Evolutionary conservation across 352 stramenopile genomes (phyloP).

Genomic region (Pythium chondricola): DNA sequence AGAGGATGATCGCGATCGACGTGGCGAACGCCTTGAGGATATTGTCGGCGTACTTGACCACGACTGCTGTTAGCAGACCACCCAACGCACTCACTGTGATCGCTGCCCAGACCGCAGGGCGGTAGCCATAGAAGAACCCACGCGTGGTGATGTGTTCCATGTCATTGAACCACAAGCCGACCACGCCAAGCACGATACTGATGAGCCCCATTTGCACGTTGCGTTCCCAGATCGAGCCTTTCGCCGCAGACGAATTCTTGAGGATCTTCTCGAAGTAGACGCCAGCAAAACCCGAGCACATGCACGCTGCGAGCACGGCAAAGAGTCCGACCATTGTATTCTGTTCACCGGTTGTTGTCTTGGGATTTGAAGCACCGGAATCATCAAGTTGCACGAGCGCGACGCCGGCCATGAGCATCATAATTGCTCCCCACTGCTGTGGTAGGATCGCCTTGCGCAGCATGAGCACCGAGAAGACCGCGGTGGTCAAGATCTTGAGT

Average conservation of each 20-base stretch:
- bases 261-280: conserved; percentile 88
- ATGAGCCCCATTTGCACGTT: conserved; percentile 83
- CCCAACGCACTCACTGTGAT: conserved; percentile 66
- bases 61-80: conserved; percentile 71
- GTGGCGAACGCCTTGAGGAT: conserved; percentile 85
- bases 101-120: conserved; percentile 65
- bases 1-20: conserved; percentile 77
- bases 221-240: conserved; percentile 70
- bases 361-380: conserved; percentile 5
- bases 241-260: conserved; percentile 52
- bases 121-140: conserved; percentile 83
- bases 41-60: conserved; percentile 86
- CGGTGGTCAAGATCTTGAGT: conserved; percentile 86
- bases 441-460: conserved; percentile 60
- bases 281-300: conserved; percentile 78
- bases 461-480: conserved; percentile 80
- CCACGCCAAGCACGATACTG: conserved; percentile 49
- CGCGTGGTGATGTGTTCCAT: conserved; percentile 34
- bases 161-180: conserved; percentile 63
- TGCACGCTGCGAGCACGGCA: conserved; percentile 60
- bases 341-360: conserved; percentile 20
- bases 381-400: conserved; percentile 74
- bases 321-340: conserved; percentile 64
- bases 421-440: conserved; percentile 75
- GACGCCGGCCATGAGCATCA: conserved; percentile 76